phyloP scores from a whole-genome alignment of 257 asterid genomes.

The Ballota nigra region DNA sequence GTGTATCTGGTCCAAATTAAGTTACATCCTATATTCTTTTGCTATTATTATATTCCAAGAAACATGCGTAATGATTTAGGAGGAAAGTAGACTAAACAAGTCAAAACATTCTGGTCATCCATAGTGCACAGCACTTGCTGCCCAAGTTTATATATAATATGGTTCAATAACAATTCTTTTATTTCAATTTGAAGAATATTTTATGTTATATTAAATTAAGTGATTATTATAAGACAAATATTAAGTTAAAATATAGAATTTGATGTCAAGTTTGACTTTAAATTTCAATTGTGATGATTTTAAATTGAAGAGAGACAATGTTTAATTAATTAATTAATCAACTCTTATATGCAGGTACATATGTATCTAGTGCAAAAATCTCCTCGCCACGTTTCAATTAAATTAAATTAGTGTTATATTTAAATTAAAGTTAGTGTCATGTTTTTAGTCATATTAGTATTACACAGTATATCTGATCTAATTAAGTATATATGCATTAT shows the following conservation, averaged over 20 bases:
- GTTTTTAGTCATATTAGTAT: too few relatives aligned
- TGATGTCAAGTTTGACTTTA: not conserved
- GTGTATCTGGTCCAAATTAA: not conserved
- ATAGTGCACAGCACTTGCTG: not conserved
- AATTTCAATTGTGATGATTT: not conserved
- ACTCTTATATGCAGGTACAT: too few relatives aligned
- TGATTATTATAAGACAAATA: not conserved
- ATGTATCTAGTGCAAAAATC: too few relatives aligned
- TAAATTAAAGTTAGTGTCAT: too few relatives aligned
- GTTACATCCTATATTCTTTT: not conserved
- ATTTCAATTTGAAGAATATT: not conserved
- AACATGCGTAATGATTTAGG: not conserved
- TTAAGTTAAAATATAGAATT: not conserved
- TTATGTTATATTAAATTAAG: too few relatives aligned
- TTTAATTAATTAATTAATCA: too few relatives aligned
- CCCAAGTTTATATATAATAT: not conserved
- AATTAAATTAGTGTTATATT: too few relatives aligned
- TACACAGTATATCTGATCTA: too few relatives aligned
- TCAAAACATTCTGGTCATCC: not conserved
- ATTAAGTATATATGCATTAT: too few relatives aligned
- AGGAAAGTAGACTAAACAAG: not conserved
- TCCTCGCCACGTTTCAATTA: too few relatives aligned
- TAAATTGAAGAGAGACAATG: not conserved
- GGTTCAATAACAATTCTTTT: not conserved
- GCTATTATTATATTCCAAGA: not conserved